Percentiles rank a stretch among this genome's conserved stretches.
phyloP scores from a whole-genome alignment of 139 green algal species.

The Helicosporidium sp. region DNA sequence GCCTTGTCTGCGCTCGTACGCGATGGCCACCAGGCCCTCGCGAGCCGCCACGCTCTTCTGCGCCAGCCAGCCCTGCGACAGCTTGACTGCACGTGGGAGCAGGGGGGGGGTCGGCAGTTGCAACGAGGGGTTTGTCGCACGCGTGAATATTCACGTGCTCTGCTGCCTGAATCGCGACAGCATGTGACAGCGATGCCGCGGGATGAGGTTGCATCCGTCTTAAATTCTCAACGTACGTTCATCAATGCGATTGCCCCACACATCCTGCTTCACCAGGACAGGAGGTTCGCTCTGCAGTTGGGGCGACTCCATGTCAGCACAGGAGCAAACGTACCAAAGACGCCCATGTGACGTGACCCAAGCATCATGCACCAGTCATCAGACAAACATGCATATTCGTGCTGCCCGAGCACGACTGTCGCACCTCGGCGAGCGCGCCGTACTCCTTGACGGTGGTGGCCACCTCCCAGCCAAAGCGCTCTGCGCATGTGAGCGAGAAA shows the following conservation, averaged over 20 bases:
- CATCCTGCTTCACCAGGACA: too few relatives aligned
- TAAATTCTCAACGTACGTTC: too few relatives aligned
- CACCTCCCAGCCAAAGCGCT: conserved; percentile 7
- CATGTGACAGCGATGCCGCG: too few relatives aligned
- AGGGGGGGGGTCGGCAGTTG: neutral
- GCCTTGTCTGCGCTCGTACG: conserved; percentile 8
- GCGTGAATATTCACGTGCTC: neutral
- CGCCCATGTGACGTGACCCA: too few relatives aligned
- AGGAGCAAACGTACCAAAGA: too few relatives aligned
- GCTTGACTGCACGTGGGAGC: neutral
- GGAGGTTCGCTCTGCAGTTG: too few relatives aligned
- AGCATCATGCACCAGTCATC: conserved; percentile 4
- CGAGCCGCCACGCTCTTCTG: conserved; percentile 3
- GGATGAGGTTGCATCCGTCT: too few relatives aligned
- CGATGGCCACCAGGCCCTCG: conserved; percentile 7
- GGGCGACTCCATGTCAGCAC: too few relatives aligned
- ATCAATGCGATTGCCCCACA: too few relatives aligned
- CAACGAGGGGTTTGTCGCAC: neutral
- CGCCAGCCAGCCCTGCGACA: neutral
- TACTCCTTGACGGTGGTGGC: conserved; percentile 4
- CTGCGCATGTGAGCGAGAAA: neutral
- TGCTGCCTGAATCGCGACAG: too few relatives aligned
- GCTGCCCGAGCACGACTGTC: too few relatives aligned
- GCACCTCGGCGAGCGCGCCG: conserved; percentile 3
- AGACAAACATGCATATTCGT: too few relatives aligned